A percentile compares a stretch with the other conserved stretches of the same genome.
Conservation (phyloP, 495 filamentous ascomycete species). For the Neurospora sp. region DNA sequence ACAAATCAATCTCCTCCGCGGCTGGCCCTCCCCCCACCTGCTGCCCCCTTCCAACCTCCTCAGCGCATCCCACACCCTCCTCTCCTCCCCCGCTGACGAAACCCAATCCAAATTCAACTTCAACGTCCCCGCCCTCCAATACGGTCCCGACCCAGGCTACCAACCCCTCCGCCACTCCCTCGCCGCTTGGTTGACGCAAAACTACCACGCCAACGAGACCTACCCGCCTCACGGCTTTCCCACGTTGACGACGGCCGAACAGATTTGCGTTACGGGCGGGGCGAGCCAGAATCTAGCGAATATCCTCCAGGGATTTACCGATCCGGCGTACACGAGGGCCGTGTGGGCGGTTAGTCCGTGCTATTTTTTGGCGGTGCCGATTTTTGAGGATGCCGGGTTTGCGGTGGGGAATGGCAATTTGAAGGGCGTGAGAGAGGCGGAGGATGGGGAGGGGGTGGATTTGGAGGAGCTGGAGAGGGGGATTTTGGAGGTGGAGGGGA, state of each 20-base stretch:
- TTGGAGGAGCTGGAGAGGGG: constrained; percentile 42
- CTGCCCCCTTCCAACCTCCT: constrained; percentile 51
- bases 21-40: constrained; percentile 62
- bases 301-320: constrained; percentile 64
- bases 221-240: background rate
- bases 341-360: constrained; percentile 75
- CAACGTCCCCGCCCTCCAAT: constrained; percentile 50
- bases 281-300: constrained; percentile 68
- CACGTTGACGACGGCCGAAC: constrained; percentile 27
- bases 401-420: constrained; percentile 33
- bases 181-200: constrained; percentile 51
- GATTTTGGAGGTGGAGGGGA: constrained; percentile 31
- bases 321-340: constrained; percentile 61
- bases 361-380: constrained; percentile 67
- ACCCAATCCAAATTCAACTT: constrained; percentile 21
- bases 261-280: constrained; percentile 73
- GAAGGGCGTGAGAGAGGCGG: constrained; percentile 50
- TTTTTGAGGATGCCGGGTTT: constrained; percentile 74
- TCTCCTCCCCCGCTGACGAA: background rate
- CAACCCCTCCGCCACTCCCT: constrained; percentile 51
- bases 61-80: constrained; percentile 17
- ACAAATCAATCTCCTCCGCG: constrained; percentile 55
- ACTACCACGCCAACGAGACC: background rate
- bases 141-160: constrained; percentile 72
- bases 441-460: constrained; percentile 62